These are phyloP conservation scores for Truncatella angustata DNA, from an alignment of 2,329 filamentous ascomycete species.

Conservation along the genomic window DNA sequence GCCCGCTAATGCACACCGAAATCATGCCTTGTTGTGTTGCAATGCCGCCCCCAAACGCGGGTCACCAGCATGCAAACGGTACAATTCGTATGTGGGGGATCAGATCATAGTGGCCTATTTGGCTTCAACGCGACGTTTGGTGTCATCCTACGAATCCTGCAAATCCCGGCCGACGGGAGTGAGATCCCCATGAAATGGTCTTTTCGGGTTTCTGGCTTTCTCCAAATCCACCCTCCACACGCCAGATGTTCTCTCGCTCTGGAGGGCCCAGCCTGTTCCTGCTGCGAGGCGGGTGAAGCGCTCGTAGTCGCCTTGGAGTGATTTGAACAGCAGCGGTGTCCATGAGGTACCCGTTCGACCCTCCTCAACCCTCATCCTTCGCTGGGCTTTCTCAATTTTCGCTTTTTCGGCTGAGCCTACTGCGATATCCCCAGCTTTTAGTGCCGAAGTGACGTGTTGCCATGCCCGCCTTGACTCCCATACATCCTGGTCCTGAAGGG, in stretches of 20 bases:
- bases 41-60: neutral
- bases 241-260: neutral
- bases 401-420: constrained; percentile 15
- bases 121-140: too few relatives aligned
- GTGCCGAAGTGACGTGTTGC: constrained; percentile 15
- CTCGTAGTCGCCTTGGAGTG: constrained; percentile 12
- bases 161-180: neutral
- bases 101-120: too few relatives aligned
- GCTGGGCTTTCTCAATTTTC: constrained; percentile 21
- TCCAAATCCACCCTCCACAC: neutral
- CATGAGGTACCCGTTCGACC: constrained; percentile 14
- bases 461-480: constrained; percentile 25
- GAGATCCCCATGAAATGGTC: neutral
- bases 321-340: constrained; percentile 21
- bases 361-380: constrained; percentile 19
- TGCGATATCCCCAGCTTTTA: constrained; percentile 16
- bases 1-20: neutral
- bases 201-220: neutral
- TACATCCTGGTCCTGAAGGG: constrained; percentile 15
- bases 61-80: neutral
- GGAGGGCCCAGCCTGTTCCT: neutral
- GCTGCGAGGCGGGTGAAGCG: neutral
- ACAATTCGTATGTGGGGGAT: neutral
- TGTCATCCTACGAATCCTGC: neutral
- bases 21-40: neutral